Base-by-base conservation (phyloP, 2,329 filamentous ascomycete species). In the Aspergillus felis region DNA sequence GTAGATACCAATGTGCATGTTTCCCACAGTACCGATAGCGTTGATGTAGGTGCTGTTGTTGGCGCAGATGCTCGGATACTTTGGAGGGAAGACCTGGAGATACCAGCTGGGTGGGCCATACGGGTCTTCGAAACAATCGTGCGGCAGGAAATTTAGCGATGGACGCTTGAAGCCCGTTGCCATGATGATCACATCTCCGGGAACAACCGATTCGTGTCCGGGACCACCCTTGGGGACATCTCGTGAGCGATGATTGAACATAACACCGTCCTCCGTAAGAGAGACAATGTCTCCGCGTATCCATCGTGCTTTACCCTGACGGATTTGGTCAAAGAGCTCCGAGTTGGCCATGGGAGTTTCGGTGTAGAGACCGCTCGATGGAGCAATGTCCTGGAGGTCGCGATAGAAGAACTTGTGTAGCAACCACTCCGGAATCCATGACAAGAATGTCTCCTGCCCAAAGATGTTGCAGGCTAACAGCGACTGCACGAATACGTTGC, bases 1-100 rank as follows among this genome's bases (percentile, higher is more conserved):
- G 76, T 94, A 95, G 66, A 95, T 93, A 4, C 91, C 91, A 49
- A 95, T 93, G 67, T 95, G 91, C 82, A 89, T 93, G 72, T 94
- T 92, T 0, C 91, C 89, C 1, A 94, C 89, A 0, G 88, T 89
- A 0, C 90, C 90, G 57, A 94, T 92, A 3, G 87, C 90, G 54
- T 88, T 86, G 56, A 92, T 79, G 64, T 92, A 95, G 0, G 90
- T 94, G 78, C 88, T 88, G 74, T 96, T 95, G 75, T 91, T 92
- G 61, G 87, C 87, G 61, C 87, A 91, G 50, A 95, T 81, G 35
- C 85, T 87, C 0, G 87, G 84, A 63, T 92, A 87, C 3, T 78
- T 73, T 0, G 91, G 89, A 4, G 91, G 91, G 74, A 95, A 95
- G 0, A 89, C 89, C 72, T 95, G 91, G 0, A 95, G 82, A 65